phyloP scores from a whole-genome alignment of 2,329 filamentous ascomycete genomes.

The Tympanopsis confertula region DNA sequence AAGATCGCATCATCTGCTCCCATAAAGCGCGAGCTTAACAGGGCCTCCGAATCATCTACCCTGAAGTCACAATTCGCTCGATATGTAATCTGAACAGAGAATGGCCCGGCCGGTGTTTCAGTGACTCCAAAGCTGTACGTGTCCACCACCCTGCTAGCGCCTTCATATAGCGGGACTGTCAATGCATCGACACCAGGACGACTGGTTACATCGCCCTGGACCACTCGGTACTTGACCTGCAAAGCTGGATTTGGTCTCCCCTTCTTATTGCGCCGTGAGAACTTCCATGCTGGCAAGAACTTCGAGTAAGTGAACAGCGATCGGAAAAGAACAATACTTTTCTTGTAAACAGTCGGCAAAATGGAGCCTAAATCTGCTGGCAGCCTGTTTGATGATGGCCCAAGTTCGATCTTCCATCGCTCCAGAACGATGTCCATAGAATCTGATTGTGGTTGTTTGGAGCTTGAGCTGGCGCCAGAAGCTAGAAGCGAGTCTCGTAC shows the following conservation, averaged over 20 bases:
- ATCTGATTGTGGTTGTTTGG: constrained; percentile 18
- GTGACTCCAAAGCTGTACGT: constrained; percentile 45
- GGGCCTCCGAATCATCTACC: constrained; percentile 52
- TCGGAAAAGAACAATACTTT: constrained; percentile 55
- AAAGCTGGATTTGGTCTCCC: constrained; percentile 39
- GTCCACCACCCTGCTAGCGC: constrained; percentile 33
- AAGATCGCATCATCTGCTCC: constrained; percentile 52
- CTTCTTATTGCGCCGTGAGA: constrained; percentile 44
- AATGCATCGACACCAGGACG: constrained; percentile 33
- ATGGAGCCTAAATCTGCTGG: constrained; percentile 39
- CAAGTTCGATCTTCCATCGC: constrained; percentile 51
- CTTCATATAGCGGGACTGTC: constrained; percentile 40
- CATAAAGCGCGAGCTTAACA: constrained; percentile 56
- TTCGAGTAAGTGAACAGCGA: constrained; percentile 51
- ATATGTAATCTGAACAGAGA: constrained; percentile 48
- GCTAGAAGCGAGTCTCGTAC: constrained; percentile 44
- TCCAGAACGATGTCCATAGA: constrained; percentile 48
- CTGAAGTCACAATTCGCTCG: constrained; percentile 53
- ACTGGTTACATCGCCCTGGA: constrained; percentile 26
- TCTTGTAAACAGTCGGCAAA: constrained; percentile 60
- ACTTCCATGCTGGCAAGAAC: constrained; percentile 53
- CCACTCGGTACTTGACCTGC: constrained; percentile 48
- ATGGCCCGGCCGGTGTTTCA: constrained; percentile 48
- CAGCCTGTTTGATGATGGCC: constrained; percentile 29
- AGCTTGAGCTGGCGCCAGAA: constrained; percentile 25